Base-by-base conservation (phyloP, 371 early-diverging fungal species). In the Mortierella sp. region DNA sequence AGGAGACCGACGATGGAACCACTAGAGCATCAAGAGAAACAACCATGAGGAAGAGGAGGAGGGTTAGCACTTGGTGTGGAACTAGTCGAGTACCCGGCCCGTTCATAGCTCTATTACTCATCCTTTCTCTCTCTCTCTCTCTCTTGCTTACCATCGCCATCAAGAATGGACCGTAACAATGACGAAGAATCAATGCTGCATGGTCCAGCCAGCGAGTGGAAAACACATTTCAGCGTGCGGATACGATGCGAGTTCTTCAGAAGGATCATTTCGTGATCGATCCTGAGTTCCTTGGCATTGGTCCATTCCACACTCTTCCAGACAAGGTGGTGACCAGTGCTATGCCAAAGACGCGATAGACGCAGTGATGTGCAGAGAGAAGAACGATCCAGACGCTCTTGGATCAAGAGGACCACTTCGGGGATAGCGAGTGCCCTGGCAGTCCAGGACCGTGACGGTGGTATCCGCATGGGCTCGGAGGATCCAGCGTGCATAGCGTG, bases 221-320 rank as follows among this genome's bases (percentile, higher is more conserved):
- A 74, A 37, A 56, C 55, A 47, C 74, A 74, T 0, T 55, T 19
- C 45, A 74, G 19, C 9, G 47, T 51, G n/a, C 57, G 54, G 54
- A 74, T 63, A n/a, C 68, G 68, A 40, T 56, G 37, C 9, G 44
- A 25, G 27, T 67, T 39, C 6, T 37, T 2, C 3, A 54, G 28
- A 51, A 74, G 48, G 52, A n/a, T 31, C 19, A 28, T 34, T 34
- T 67, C 56, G 13, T 45, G 49, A 24, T 5, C 0, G 0, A 49
- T 44, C 1, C 52, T 48, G 34, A 34, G 34, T 16, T 55, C 57
- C 22, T 59, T 13, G 2, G 63, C 63, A 27, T 74, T 67, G 27
- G 60, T 60, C 74, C 74, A 74, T 14, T 63, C 60, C 17, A 67
- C 57, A 9, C 53, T 43, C 16, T 40, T 22, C 68, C 68, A 74